These are phyloP conservation scores for Boletus edulis DNA, from an alignment of 768 basidiomycete species.

Conservation along the genomic window DNA sequence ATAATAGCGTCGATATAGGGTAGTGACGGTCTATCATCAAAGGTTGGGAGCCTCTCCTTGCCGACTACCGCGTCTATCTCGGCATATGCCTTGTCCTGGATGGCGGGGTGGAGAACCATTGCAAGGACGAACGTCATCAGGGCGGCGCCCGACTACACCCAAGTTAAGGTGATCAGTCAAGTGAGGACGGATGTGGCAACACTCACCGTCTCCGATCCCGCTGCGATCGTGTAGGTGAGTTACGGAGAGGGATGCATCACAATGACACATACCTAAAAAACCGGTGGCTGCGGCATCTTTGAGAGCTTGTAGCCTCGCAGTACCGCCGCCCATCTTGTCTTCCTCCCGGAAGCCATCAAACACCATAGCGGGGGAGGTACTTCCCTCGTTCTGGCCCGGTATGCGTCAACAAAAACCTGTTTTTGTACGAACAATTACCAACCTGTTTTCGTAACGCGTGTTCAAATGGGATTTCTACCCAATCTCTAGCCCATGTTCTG, in stretches of 20 bases:
- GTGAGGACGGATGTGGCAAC: too few relatives aligned
- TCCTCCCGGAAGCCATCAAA: conserved; percentile 11
- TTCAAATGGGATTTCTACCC: conserved; percentile 26
- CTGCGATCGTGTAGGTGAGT: conserved; percentile 1
- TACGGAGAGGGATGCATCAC: not conserved
- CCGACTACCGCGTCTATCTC: conserved; percentile 20
- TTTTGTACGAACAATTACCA: not conserved
- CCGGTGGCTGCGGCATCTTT: conserved; percentile 17
- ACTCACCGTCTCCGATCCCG: conserved; percentile 17
- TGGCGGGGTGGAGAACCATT: conserved; percentile 17
- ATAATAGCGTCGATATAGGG: conserved; percentile 38
- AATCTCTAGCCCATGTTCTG: conserved; percentile 7
- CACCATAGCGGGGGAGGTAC: conserved; percentile 13
- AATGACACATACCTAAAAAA: conserved; percentile 6
- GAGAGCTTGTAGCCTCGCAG: conserved; percentile 1
- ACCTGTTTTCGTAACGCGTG: conserved; percentile 30
- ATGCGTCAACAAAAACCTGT: not conserved
- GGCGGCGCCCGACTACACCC: conserved; percentile 8
- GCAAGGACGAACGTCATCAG: conserved; percentile 10
- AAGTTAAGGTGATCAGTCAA: not conserved
- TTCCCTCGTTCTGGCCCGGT: conserved; percentile 6
- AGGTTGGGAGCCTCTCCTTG: conserved; percentile 17
- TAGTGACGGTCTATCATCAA: conserved; percentile 19
- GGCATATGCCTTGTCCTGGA: conserved; percentile 16
- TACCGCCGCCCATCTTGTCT: not conserved